Conservation (phyloP, 2,329 filamentous ascomycete genomes). For the Penicillium psychrosexuale region DNA sequence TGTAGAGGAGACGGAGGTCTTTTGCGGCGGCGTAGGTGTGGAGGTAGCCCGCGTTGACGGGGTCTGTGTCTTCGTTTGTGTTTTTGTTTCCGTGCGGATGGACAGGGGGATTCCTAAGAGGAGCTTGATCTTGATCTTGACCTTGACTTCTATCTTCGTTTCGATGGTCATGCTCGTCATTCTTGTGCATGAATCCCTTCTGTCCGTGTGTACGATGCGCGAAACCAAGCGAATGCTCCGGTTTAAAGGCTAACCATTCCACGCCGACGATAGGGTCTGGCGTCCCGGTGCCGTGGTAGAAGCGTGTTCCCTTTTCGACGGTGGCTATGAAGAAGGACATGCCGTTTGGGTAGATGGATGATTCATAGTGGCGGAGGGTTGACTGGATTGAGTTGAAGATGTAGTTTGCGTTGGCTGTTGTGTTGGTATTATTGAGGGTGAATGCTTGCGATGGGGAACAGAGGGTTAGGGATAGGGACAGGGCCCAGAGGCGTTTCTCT, state of each 20-base stretch:
- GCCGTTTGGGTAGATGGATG: conserved; percentile 66
- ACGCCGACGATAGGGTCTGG: conserved; percentile 27
- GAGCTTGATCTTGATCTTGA: not conserved
- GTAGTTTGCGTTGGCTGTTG: too few species aligned
- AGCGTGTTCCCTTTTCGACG: conserved; percentile 58
- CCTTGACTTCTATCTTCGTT: too few species aligned
- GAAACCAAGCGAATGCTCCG: conserved; percentile 65
- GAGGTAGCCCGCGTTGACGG: conserved; percentile 33
- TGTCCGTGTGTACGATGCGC: conserved; percentile 33
- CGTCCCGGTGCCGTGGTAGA: conserved; percentile 61
- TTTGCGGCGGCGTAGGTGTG: conserved; percentile 63
- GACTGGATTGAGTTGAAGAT: conserved; percentile 64
- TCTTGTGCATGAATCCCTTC: not conserved
- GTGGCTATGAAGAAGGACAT: conserved; percentile 64
- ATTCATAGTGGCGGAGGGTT: conserved; percentile 67
- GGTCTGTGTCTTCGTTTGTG: too few species aligned
- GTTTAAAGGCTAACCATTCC: conserved; percentile 70
- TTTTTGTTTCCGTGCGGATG: not conserved
- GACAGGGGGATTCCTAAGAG: not conserved
- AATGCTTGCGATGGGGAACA: too few species aligned
- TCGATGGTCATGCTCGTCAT: too few species aligned
- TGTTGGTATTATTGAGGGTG: too few species aligned
- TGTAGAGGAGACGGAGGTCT: conserved; percentile 60
- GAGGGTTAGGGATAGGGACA: too few species aligned
- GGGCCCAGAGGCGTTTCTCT: too few species aligned